Evolutionary conservation across 2,329 filamentous ascomycete genomes (phyloP), one percentile per base, ranked within the genome.

Genomic region (Drechslerella dactyloides): DNA sequence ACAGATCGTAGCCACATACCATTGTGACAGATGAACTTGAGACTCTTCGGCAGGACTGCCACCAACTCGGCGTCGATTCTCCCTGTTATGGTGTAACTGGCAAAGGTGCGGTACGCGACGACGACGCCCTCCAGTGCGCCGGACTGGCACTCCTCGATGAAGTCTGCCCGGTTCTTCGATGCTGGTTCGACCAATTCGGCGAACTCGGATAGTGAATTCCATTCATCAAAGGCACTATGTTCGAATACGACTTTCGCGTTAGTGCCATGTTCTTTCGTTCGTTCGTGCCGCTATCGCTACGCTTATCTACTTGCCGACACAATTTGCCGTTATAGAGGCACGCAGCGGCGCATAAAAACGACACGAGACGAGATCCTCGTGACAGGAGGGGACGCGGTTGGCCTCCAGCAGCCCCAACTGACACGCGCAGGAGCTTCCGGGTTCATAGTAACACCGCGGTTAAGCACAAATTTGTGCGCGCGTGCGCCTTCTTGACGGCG

Each of bases 91-190:
- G 77, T 77, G 46, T 85, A 81, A 33, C 87, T 90, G 50, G 79
- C 79, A 75, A 92, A 91, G 13, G 89, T 93, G 60, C 90, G 86
- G 80, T 89, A 94, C 27, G 85, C 83, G 40, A 85, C 87, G 19
- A 84, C 77, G 33, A 87, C 84, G 72, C 85, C 87, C 74, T 90
- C 85, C n/a, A 91, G 82, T 33, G 82, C 82, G 19, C 89, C 89
- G 19, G 84, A 83, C 54, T 81, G 81, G 78, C 86, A 88, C 81
- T 93, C 89, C 53, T 85, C 78, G 58, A 93, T 80, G 79, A 96
- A 93, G 17, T 86, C 86, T 19, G 80, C 78, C 61, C 90, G 86
- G 78, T 83, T 86, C 19, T 81, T 86, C 8, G 90, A 82, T 70
- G 81, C 81, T 6, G 90, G 86, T 13, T 80, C 80, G 44, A 93